These are phyloP conservation scores for Suillus fuscotomentosus DNA, from an alignment of 768 basidiomycete genomes.

Conservation along the genomic window DNA sequence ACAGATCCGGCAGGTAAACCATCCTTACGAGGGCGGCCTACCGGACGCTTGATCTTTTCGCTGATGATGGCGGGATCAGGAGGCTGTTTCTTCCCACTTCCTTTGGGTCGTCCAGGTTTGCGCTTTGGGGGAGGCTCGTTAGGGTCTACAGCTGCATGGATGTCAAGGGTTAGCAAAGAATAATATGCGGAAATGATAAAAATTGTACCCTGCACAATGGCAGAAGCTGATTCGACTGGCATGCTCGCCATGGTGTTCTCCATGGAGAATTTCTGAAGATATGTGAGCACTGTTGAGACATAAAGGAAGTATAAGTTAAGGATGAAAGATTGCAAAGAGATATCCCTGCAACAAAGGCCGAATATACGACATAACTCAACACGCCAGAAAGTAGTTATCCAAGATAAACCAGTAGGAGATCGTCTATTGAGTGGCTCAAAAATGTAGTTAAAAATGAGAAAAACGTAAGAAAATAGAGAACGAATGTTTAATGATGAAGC, in stretches of 20 bases:
- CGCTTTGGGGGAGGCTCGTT: conserved; percentile 50
- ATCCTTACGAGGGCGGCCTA: conserved; percentile 79
- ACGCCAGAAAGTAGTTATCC: conserved; percentile 32
- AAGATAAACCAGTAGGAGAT: conserved; percentile 27
- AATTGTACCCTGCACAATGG: conserved; percentile 26
- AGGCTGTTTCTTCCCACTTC: conserved; percentile 69
- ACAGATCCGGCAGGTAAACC: conserved; percentile 78
- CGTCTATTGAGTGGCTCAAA: conserved; percentile 9
- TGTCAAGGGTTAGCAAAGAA: conserved; percentile 8
- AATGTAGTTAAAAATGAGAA: conserved; percentile 10
- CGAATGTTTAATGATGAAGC: conserved; percentile 3
- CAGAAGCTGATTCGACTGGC: conserved; percentile 24
- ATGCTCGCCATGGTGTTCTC: conserved; percentile 25
- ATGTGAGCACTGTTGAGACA: conserved; percentile 15
- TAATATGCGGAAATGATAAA: neutral
- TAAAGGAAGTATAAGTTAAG: conserved; percentile 1
- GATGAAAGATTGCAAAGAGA: conserved; percentile 20
- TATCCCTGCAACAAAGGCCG: conserved; percentile 29
- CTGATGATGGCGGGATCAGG: conserved; percentile 36
- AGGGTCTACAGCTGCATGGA: conserved; percentile 23
- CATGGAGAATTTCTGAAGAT: conserved; percentile 24
- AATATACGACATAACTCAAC: conserved; percentile 33
- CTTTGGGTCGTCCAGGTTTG: conserved; percentile 74
- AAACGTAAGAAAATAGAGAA: conserved; percentile 12
- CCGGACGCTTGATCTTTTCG: conserved; percentile 71